Conservation (phyloP, 2,329 filamentous ascomycete species). For the Mycosphaerelloides madeirae region DNA sequence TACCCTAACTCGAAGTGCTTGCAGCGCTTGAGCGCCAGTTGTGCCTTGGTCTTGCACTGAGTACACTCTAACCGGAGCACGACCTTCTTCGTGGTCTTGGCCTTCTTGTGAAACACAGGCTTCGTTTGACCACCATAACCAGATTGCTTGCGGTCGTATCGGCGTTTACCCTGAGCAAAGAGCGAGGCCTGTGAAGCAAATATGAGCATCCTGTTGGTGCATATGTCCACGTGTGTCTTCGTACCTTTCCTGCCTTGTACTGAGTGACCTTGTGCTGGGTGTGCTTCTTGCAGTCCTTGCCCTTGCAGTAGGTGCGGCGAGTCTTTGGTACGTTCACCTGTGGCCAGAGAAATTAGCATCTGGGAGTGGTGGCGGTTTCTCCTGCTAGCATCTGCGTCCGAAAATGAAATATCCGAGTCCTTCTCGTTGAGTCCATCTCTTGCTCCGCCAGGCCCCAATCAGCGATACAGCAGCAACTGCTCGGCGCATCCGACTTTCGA, state of each 20-base stretch:
- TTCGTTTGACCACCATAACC: conserved; percentile 99
- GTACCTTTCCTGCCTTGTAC: conserved; percentile 93
- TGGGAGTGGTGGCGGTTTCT: background rate
- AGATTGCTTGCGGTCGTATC: conserved; percentile 98
- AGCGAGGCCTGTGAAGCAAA: conserved; percentile 64
- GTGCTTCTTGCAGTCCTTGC: conserved; percentile 75
- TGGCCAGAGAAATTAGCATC: conserved; percentile 15
- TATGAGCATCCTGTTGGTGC: conserved; percentile 9
- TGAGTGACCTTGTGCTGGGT: conserved; percentile 89
- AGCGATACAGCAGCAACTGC: too few relatives aligned
- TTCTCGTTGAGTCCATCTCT: background rate
- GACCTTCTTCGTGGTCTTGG: conserved; percentile 99
- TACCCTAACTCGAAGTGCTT: conserved; percentile 99
- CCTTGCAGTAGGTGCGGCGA: conserved; percentile 95
- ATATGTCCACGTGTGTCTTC: conserved; percentile 12
- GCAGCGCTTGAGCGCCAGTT: conserved; percentile 98
- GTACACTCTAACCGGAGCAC: conserved; percentile 98
- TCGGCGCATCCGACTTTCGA: too few relatives aligned
- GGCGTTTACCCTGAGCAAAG: conserved; percentile 98
- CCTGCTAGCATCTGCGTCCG: too few relatives aligned
- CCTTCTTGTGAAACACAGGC: conserved; percentile 99
- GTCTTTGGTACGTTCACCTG: conserved; percentile 99
- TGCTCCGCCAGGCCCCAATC: conserved; percentile 6
- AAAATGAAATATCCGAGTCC: too few relatives aligned
- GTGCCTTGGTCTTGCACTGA: conserved; percentile 94